Evolutionary conservation across 257 asterid species (phyloP).

Genomic region (Solanum etuberosum): DNA sequence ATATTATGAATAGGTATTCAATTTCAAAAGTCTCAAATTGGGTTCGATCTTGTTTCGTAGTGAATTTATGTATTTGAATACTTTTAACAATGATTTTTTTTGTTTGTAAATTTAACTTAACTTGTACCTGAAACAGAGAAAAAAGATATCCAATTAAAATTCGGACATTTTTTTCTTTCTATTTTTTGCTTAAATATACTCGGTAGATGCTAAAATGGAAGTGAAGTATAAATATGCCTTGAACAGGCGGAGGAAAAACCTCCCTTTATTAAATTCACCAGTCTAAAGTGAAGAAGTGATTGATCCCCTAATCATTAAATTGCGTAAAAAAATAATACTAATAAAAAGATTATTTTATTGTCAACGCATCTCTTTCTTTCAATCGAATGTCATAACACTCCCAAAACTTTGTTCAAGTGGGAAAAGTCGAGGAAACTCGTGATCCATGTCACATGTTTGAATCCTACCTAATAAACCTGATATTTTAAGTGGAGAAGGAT

Average conservation of each 20-base stretch:
- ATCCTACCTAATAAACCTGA: background rate
- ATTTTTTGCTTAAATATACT: no score
- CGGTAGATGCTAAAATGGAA: no score
- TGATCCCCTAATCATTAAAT: background rate
- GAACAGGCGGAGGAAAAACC: background rate
- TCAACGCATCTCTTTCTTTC: background rate
- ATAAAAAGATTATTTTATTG: no score
- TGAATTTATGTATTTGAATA: background rate
- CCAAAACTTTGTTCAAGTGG: background rate
- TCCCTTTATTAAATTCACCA: background rate
- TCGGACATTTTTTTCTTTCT: no score
- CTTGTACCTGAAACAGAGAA: no score
- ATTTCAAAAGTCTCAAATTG: no score
- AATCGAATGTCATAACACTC: background rate
- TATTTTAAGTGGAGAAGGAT: background rate
- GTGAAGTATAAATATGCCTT: background rate
- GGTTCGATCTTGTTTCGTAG: no score
- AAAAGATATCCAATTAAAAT: no score
- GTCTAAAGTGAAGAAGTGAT: background rate
- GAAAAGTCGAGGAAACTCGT: background rate
- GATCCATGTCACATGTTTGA: background rate
- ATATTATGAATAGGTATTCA: background rate
- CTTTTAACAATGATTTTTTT: no score
- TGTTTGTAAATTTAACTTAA: no score
- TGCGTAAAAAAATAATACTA: no score